These are phyloP conservation scores for Beauveria sp. DNA, from an alignment of 2,329 filamentous ascomycete genomes.

Conservation along the genomic window DNA sequence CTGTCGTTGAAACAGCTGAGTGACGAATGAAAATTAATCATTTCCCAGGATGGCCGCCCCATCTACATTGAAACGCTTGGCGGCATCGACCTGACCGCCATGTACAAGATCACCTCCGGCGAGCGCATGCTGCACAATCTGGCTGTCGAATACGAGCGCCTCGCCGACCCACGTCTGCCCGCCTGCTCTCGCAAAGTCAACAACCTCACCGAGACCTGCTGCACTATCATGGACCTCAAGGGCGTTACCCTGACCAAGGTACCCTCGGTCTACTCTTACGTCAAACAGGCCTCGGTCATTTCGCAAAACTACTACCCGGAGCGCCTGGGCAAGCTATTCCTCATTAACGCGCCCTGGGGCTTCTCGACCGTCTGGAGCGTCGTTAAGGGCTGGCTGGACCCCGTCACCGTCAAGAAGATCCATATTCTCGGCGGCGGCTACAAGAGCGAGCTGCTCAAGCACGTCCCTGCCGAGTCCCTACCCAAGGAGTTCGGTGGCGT, in stretches of 20 bases:
- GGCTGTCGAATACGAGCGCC: conserved; percentile 94
- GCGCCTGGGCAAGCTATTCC: conserved; percentile 87
- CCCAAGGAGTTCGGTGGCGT: conserved; percentile 77
- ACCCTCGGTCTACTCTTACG: conserved; percentile 78
- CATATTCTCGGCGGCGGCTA: conserved; percentile 78
- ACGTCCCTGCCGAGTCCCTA: conserved; percentile 85
- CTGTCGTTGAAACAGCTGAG: background rate
- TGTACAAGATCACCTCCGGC: conserved; percentile 86
- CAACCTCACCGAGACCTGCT: conserved; percentile 90
- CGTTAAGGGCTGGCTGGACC: conserved; percentile 91
- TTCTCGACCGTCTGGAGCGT: conserved; percentile 80
- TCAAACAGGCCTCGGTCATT: conserved; percentile 76
- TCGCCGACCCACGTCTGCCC: conserved; percentile 85
- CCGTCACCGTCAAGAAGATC: conserved; percentile 94
- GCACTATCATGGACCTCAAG: conserved; percentile 97
- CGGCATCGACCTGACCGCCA: conserved; percentile 80
- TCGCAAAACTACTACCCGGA: conserved; percentile 99
- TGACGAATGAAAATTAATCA: background rate
- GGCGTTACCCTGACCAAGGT: conserved; percentile 80
- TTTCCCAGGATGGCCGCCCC: conserved; percentile 76
- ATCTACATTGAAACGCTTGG: conserved; percentile 96
- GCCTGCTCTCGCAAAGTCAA: conserved; percentile 91
- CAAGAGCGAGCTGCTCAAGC: conserved; percentile 73
- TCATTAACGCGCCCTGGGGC: conserved; percentile 97
- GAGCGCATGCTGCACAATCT: conserved; percentile 97